Evolutionary conservation across 2,329 filamentous ascomycete genomes (phyloP).

Genomic region (Monilinia fructigena): DNA sequence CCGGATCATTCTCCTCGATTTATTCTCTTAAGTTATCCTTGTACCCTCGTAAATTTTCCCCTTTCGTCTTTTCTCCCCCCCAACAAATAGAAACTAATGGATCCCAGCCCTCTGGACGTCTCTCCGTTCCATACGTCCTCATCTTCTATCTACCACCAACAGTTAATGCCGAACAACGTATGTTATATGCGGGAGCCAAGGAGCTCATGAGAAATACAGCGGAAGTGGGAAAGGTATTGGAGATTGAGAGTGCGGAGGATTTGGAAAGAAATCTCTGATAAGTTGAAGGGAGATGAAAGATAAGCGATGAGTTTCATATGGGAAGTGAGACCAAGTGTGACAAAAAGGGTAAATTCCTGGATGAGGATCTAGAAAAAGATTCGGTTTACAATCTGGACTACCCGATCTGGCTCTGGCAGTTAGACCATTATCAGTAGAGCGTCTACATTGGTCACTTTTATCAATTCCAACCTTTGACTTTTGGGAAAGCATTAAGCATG

Average conservation of each 20-base stretch:
- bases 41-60: slow-evolving; percentile 68
- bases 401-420: neutral
- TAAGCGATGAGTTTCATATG: neutral
- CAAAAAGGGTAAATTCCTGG: neutral
- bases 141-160: slow-evolving; percentile 93
- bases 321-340: slow-evolving; percentile 9
- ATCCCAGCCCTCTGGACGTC: slow-evolving; percentile 70
- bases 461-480: neutral
- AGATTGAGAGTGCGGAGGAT: slow-evolving; percentile 78
- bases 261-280: slow-evolving; percentile 76
- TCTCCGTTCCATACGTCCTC: slow-evolving; percentile 89
- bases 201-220: slow-evolving; percentile 92
- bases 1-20: slow-evolving; percentile 91
- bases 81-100: slow-evolving; percentile 24
- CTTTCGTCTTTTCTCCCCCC: neutral
- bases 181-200: slow-evolving; percentile 95
- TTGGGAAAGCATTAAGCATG: neutral
- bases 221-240: slow-evolving; percentile 84
- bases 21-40: slow-evolving; percentile 83
- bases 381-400: neutral
- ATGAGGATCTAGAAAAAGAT: neutral
- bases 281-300: slow-evolving; percentile 45
- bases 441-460: neutral
- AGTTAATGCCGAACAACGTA: slow-evolving; percentile 80
- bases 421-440: neutral